A percentile compares a stretch with the other conserved stretches of the same genome.
phyloP scores from a whole-genome alignment of 768 basidiomycete genomes.

The Leccinum truebloodii region DNA sequence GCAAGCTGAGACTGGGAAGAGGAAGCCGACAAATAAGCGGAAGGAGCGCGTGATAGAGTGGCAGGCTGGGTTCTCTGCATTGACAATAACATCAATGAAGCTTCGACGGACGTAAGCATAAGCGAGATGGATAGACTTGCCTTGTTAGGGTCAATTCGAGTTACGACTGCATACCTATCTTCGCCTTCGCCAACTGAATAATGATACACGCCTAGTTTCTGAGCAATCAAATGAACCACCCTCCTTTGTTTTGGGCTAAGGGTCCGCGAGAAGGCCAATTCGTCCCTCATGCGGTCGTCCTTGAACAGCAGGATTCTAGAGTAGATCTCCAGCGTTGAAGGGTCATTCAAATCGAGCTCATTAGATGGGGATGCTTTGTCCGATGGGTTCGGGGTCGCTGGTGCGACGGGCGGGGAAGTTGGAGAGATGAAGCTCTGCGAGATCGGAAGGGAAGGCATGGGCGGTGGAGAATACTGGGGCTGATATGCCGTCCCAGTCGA shows the following conservation, averaged over 20 bases:
- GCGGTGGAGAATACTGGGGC: constrained; percentile 68
- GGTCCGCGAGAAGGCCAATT: constrained; percentile 92
- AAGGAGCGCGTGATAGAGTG: constrained; percentile 79
- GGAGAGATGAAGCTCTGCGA: constrained; percentile 44
- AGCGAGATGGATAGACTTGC: constrained; percentile 45
- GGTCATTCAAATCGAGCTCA: constrained; percentile 95
- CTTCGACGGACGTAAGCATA: constrained; percentile 17
- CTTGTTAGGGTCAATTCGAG: constrained; percentile 82
- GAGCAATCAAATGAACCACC: constrained; percentile 94
- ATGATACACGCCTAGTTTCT: constrained; percentile 94
- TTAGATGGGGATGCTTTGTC: constrained; percentile 59
- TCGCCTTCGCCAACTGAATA: constrained; percentile 93
- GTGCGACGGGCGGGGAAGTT: constrained; percentile 53
- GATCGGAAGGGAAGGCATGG: constrained; percentile 39
- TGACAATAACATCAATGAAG: constrained; percentile 15
- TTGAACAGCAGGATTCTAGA: constrained; percentile 96
- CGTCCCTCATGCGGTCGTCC: constrained; percentile 95
- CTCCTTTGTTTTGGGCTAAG: constrained; percentile 83
- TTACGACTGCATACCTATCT: constrained; percentile 92
- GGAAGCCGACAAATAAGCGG: constrained; percentile 70
- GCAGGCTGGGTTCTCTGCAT: constrained; percentile 44
- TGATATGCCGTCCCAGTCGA: constrained; percentile 62
- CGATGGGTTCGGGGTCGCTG: constrained; percentile 61
- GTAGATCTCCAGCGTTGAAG: constrained; percentile 94
- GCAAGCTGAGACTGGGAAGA: constrained; percentile 44